Percentiles rank a stretch among this genome's conserved stretches.
Evolutionary conservation across 352 stramenopile genomes (phyloP).

Genomic region (Salisapilia sapeloensis): DNA sequence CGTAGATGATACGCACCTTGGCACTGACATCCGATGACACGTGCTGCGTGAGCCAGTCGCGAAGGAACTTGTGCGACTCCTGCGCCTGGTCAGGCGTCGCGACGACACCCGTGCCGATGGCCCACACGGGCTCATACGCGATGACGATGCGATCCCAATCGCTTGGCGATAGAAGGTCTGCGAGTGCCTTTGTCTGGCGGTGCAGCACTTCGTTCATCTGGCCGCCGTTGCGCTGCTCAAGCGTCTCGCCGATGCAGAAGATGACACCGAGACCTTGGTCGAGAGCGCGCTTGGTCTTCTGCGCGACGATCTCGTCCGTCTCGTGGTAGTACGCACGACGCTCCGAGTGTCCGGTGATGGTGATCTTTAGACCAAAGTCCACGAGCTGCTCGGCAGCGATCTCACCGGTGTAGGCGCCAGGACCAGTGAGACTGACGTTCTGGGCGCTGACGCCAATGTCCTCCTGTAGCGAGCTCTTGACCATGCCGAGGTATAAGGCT

Average conservation of each 20-base stretch:
- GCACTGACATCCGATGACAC: slow-evolving; percentile 53
- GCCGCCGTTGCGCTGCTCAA: slow-evolving; percentile 77
- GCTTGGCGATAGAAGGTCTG: slow-evolving; percentile 66
- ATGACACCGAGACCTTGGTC: slow-evolving; percentile 85
- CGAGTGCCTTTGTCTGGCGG: slow-evolving; percentile 89
- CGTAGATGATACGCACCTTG: slow-evolving; percentile 82
- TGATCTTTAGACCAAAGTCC: slow-evolving; percentile 64
- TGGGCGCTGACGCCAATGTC: slow-evolving; percentile 58
- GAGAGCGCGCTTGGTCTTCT: slow-evolving; percentile 86
- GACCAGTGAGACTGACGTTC: slow-evolving; percentile 69
- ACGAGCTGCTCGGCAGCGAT: slow-evolving; percentile 85
- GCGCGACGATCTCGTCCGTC: slow-evolving; percentile 86
- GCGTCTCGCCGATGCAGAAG: slow-evolving; percentile 95
- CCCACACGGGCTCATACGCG: slow-evolving; percentile 95
- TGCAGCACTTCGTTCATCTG: slow-evolving; percentile 88
- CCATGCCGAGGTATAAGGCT: slow-evolving; percentile 40
- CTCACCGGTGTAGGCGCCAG: slow-evolving; percentile 87
- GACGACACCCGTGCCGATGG: slow-evolving; percentile 94
- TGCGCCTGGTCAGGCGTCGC: slow-evolving; percentile 92
- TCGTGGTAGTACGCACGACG: slow-evolving; percentile 85
- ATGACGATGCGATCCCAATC: slow-evolving; percentile 82
- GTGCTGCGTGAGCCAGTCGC: slow-evolving; percentile 51
- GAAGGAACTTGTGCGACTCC: slow-evolving; percentile 76
- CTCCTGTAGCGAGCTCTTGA: slow-evolving; percentile 27
- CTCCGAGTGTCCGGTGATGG: slow-evolving; percentile 87